phyloP scores from a whole-genome alignment of 1,284 basidiomycete genomes.

The Rhodofomes roseus region DNA sequence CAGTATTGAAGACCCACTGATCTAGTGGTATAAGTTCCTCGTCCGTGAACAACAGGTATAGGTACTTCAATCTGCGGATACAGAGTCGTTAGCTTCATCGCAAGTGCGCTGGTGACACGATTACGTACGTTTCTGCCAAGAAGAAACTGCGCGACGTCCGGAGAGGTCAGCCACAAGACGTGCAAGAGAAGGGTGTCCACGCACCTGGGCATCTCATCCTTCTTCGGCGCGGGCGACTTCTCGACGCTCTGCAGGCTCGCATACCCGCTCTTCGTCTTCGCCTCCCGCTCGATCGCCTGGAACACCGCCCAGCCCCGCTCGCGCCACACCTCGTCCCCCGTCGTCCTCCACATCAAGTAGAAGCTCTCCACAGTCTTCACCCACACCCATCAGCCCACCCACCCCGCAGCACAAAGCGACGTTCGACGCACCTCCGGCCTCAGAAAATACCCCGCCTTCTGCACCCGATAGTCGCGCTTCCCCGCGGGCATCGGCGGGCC shows the following conservation, averaged over 20 bases:
- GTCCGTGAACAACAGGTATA: constrained; percentile 60
- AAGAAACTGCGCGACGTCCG: constrained; percentile 48
- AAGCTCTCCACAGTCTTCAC: constrained; percentile 64
- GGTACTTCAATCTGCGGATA: constrained; percentile 54
- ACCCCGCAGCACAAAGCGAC: neutral
- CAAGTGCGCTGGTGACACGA: neutral
- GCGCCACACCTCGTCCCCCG: constrained; percentile 66
- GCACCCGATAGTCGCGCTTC: constrained; percentile 37
- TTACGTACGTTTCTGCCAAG: constrained; percentile 61
- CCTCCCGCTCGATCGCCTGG: constrained; percentile 58
- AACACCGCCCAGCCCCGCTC: constrained; percentile 79
- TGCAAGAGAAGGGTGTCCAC: neutral
- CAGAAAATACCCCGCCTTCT: constrained; percentile 46
- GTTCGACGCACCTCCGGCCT: constrained; percentile 54
- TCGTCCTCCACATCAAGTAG: constrained; percentile 68
- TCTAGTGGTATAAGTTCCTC: constrained; percentile 61
- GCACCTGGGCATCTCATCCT: constrained; percentile 70
- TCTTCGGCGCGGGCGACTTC: constrained; percentile 27
- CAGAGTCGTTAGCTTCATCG: constrained; percentile 3
- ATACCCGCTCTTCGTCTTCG: constrained; percentile 55
- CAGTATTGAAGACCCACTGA: constrained; percentile 84
- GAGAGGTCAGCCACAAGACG: neutral
- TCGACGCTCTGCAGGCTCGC: constrained; percentile 53
- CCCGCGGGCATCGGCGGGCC: constrained; percentile 26
- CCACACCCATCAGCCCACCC: neutral